Percentiles rank a stretch among this genome's conserved stretches.
These are phyloP conservation scores for Diaporthe destruens DNA, from an alignment of 2,329 filamentous ascomycete genomes.

Conservation along the genomic window DNA sequence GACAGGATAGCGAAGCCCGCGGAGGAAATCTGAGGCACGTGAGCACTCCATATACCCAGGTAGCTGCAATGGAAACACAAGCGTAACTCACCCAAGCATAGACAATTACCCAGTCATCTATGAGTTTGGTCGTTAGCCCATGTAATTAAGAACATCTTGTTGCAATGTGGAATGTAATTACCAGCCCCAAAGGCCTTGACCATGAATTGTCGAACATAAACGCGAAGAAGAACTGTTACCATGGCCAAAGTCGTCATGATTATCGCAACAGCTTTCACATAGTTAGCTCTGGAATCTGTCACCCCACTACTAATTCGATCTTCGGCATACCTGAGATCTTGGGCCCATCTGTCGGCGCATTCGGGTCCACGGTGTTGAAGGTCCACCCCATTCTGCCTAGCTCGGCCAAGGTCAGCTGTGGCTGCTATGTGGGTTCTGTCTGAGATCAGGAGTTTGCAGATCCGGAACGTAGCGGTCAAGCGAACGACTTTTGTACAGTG, in stretches of 20 bases:
- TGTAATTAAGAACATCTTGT: neutral
- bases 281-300: too few species aligned
- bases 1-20: conserved; percentile 53
- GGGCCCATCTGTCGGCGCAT: conserved; percentile 52
- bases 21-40: conserved; percentile 46
- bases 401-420: conserved; percentile 1
- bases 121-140: neutral
- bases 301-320: too few species aligned
- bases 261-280: conserved; percentile 44
- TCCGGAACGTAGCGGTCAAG: conserved; percentile 21
- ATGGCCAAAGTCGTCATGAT: conserved; percentile 50
- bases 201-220: conserved; percentile 52
- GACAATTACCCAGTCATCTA: conserved; percentile 51
- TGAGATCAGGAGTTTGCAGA: conserved; percentile 10
- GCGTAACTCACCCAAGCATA: conserved; percentile 48
- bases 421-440: conserved; percentile 19
- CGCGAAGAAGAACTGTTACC: conserved; percentile 49
- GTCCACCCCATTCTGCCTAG: conserved; percentile 52
- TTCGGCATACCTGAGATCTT: conserved; percentile 44
- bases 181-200: conserved; percentile 53
- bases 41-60: neutral
- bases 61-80: neutral
- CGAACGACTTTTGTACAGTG: conserved; percentile 9
- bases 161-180: conserved; percentile 41
- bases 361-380: conserved; percentile 50